Evolutionary conservation across 108 stramenopile genomes (phyloP).

Genomic region (Cyclostephanos invisitatus): DNA sequence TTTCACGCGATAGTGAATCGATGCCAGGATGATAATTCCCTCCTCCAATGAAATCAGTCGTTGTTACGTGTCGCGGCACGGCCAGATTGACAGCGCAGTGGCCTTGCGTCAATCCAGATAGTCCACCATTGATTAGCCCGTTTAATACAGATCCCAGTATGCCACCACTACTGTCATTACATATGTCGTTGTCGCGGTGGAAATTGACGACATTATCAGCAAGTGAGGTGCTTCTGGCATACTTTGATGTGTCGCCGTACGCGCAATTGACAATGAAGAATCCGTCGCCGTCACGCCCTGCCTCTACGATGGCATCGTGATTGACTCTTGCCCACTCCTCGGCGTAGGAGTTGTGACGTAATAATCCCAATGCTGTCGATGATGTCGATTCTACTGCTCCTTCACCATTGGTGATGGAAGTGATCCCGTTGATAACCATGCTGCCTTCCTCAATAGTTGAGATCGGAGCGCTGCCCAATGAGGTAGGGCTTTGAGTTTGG

Average conservation of each 20-base stretch:
- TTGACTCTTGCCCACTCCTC: conserved; percentile 53
- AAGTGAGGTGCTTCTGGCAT: conserved; percentile 38
- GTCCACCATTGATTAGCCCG: conserved; percentile 50
- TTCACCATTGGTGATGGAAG: not conserved
- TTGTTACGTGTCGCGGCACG: conserved; percentile 7
- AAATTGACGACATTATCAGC: conserved; percentile 44
- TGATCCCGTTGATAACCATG: not conserved
- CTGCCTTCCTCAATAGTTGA: not conserved
- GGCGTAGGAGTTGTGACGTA: conserved; percentile 46
- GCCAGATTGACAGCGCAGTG: conserved; percentile 53
- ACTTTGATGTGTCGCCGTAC: conserved; percentile 36
- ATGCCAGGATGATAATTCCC: not conserved
- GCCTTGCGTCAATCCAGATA: conserved; percentile 49
- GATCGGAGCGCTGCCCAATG: no score
- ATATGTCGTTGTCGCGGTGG: conserved; percentile 27
- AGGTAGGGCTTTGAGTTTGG: not conserved
- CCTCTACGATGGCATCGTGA: conserved; percentile 49
- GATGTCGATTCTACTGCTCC: not conserved
- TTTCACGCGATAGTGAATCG: conserved; percentile 35
- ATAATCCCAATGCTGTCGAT: conserved; percentile 14
- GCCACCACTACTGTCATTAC: not conserved
- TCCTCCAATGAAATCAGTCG: conserved; percentile 1
- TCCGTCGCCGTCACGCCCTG: conserved; percentile 46
- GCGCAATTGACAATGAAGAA: conserved; percentile 51
- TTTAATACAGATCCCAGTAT: conserved; percentile 34